phyloP scores from a whole-genome alignment of 768 basidiomycete genomes.

The Calocybe indica region DNA sequence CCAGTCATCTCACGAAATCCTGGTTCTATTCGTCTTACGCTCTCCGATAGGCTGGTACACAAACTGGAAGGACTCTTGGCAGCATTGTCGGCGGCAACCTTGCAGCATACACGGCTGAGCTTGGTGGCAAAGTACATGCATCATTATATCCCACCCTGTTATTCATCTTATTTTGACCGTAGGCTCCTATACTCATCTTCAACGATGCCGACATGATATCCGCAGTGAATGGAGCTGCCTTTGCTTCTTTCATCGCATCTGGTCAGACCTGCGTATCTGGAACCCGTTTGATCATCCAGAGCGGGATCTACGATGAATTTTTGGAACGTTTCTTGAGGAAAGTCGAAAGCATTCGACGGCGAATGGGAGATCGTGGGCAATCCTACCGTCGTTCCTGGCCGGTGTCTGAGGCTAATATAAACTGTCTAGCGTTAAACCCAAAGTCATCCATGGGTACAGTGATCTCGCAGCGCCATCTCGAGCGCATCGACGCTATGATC shows the following conservation, averaged over 20 bases:
- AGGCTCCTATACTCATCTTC: constrained; percentile 82
- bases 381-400: constrained; percentile 6
- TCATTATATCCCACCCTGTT: background rate
- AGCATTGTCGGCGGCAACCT: constrained; percentile 70
- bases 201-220: constrained; percentile 66
- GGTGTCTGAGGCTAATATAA: constrained; percentile 1
- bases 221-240: constrained; percentile 81
- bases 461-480: constrained; percentile 60
- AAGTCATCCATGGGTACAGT: constrained; percentile 76
- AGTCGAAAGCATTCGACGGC: constrained; percentile 47
- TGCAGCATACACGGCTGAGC: constrained; percentile 72
- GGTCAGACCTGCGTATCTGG: constrained; percentile 92
- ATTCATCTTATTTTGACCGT: background rate
- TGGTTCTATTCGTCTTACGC: background rate
- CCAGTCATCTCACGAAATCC: background rate
- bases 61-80: constrained; percentile 71
- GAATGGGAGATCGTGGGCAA: constrained; percentile 73
- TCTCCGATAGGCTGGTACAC: constrained; percentile 60
- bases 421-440: constrained; percentile 54
- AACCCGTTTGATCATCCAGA: constrained; percentile 75
- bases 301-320: constrained; percentile 63
- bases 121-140: constrained; percentile 73
- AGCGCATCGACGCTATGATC: constrained; percentile 57
- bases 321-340: constrained; percentile 58
- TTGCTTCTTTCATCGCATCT: constrained; percentile 80